Conservation (phyloP, 306 rosid genomes). For the Vigna hirtella region DNA sequence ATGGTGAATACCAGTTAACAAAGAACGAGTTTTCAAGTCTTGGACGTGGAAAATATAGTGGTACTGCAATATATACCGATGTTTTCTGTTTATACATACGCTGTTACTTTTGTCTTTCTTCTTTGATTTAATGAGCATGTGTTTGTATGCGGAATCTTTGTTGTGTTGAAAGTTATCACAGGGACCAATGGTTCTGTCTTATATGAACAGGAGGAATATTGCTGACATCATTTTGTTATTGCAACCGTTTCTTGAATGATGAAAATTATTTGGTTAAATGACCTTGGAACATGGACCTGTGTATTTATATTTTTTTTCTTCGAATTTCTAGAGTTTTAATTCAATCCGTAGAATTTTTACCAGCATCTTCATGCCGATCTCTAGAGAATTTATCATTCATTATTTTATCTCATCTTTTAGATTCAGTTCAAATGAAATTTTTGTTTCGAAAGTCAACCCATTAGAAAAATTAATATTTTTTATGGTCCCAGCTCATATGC, state of each 20-base stretch:
- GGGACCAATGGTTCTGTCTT: slow-evolving; percentile 49
- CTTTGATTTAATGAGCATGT: slow-evolving; percentile 31
- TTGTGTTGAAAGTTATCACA: slow-evolving; percentile 34
- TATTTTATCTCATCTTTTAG: slow-evolving; percentile 28
- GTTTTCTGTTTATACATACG: slow-evolving; percentile 29
- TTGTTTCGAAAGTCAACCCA: slow-evolving; percentile 18
- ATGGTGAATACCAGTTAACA: slow-evolving; percentile 77
- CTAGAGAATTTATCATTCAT: slow-evolving; percentile 5
- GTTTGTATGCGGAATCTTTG: slow-evolving; percentile 25
- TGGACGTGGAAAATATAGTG: slow-evolving; percentile 89
- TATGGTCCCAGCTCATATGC: neutral
- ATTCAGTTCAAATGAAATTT: neutral
- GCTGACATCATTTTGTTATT: slow-evolving; percentile 43
- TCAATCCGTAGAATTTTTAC: neutral
- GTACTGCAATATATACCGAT: slow-evolving; percentile 51
- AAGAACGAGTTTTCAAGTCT: slow-evolving; percentile 81
- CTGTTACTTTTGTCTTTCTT: slow-evolving; percentile 33
- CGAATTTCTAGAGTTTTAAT: slow-evolving; percentile 5
- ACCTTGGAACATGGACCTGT: neutral
- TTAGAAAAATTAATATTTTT: neutral
- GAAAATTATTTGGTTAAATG: slow-evolving; percentile 14
- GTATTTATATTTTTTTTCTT: neutral
- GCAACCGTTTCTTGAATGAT: slow-evolving; percentile 18
- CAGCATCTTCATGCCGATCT: neutral
- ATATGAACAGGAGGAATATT: slow-evolving; percentile 42